Conservation (phyloP, 352 stramenopile species). For the Aphanomyces cochlioides region DNA sequence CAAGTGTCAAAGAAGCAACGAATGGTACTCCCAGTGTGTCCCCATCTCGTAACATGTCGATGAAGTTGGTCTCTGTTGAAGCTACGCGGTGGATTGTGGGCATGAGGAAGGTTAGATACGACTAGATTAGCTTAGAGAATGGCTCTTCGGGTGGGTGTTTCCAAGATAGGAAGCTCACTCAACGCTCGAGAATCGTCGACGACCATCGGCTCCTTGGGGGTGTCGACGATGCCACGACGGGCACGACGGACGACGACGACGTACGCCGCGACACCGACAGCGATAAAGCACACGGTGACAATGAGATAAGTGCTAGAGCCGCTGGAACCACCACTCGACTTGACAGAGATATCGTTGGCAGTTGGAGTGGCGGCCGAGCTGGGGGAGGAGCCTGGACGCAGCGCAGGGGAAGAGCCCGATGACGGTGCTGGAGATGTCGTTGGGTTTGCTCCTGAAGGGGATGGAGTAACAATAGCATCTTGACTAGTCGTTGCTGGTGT, state of each 20-base stretch:
- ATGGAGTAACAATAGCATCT: too few relatives aligned
- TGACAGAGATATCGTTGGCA: neutral
- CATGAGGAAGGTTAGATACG: too few relatives aligned
- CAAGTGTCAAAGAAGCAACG: too few relatives aligned
- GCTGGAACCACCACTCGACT: neutral
- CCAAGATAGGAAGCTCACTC: constrained; percentile 4
- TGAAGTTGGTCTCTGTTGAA: too few relatives aligned
- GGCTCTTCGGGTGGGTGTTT: neutral
- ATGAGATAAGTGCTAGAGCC: neutral
- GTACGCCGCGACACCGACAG: constrained; percentile 2
- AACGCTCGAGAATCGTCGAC: neutral
- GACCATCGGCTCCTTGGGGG: neutral
- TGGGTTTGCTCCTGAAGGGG: too few relatives aligned
- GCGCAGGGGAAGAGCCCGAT: too few relatives aligned
- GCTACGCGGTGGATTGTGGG: too few relatives aligned
- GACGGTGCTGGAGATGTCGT: too few relatives aligned
- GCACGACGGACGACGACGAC: constrained; percentile 1
- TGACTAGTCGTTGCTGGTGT: too few relatives aligned
- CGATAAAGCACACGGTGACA: constrained; percentile 2
- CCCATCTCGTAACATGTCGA: too few relatives aligned
- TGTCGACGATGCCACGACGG: constrained; percentile 2
- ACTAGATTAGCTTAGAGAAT: neutral
- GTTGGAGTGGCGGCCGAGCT: neutral
- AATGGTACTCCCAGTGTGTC: too few relatives aligned
- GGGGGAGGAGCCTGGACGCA: neutral